These are phyloP conservation scores for Cyathus olla DNA, from an alignment of 1,284 basidiomycete genomes.

Conservation along the genomic window DNA sequence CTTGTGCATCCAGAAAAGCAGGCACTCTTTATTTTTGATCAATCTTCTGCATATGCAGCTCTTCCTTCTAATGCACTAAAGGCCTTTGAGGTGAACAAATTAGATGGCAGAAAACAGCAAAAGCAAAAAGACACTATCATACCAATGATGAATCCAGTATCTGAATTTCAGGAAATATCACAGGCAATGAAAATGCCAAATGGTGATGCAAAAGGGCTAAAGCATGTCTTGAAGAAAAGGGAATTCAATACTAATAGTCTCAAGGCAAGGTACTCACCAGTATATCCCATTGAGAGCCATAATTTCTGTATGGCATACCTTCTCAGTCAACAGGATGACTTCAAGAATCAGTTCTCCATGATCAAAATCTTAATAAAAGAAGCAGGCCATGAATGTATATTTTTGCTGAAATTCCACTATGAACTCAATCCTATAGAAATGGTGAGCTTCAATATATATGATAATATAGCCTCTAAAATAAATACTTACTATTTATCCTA, in stretches of 20 bases:
- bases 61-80: conserved; percentile 32
- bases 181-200: conserved; percentile 35
- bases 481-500: conserved; percentile 1
- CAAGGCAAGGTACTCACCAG: conserved; percentile 10
- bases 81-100: conserved; percentile 41
- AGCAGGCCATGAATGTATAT: no score
- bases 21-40: conserved; percentile 41
- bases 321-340: conserved; percentile 45
- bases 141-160: conserved; percentile 32
- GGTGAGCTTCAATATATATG: not conserved
- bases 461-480: not conserved
- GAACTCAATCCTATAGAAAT: not conserved
- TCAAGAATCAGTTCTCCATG: conserved; percentile 9
- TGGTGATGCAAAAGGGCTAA: conserved; percentile 40
- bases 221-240: conserved; percentile 9
- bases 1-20: conserved; percentile 23
- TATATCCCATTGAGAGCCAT: conserved; percentile 31
- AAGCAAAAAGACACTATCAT: conserved; percentile 33
- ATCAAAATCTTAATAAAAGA: no score
- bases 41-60: conserved; percentile 38
- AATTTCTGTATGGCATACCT: conserved; percentile 44
- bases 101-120: conserved; percentile 10
- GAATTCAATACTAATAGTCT: no score
- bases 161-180: conserved; percentile 17
- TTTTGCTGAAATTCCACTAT: not conserved